Conservation (phyloP, 306 rosid species). For the Ceratonia siliqua region DNA sequence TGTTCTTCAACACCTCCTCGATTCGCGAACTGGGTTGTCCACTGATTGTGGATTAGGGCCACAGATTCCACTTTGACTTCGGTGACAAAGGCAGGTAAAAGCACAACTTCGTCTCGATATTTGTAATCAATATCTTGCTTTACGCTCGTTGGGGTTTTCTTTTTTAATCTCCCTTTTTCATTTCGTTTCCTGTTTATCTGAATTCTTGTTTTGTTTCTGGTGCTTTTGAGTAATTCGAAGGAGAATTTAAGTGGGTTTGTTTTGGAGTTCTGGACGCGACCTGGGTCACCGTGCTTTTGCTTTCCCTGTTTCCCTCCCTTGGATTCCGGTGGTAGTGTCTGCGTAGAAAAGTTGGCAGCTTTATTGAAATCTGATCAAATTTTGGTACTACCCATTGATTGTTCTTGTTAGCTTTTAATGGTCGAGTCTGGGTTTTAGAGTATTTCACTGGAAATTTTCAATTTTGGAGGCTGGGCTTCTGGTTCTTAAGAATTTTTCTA, state of each 20-base stretch:
- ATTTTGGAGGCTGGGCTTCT: constrained; percentile 33
- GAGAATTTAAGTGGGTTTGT: constrained; percentile 35
- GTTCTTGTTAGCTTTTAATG: constrained; percentile 40
- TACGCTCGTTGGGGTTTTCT: no score
- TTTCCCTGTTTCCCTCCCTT: constrained; percentile 55
- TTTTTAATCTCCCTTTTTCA: neutral
- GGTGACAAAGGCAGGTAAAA: constrained; percentile 31
- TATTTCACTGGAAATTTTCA: constrained; percentile 24
- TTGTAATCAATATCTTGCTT: constrained; percentile 1
- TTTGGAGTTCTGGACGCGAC: constrained; percentile 43
- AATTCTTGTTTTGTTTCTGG: constrained; percentile 25
- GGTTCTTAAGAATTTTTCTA: no score
- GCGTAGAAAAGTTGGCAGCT: constrained; percentile 46
- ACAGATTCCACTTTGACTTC: constrained; percentile 59
- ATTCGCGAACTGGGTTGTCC: constrained; percentile 46
- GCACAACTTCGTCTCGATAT: constrained; percentile 2
- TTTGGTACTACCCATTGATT: constrained; percentile 35
- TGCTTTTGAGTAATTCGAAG: constrained; percentile 39
- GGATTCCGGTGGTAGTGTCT: constrained; percentile 60
- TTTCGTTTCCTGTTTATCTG: neutral
- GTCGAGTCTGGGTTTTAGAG: constrained; percentile 16
- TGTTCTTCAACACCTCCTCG: constrained; percentile 46
- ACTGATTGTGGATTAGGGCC: constrained; percentile 47
- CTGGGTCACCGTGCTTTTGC: constrained; percentile 48
- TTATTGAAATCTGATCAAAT: constrained; percentile 62